phyloP scores from a whole-genome alignment of 345 rosid genomes.

The Viola odorata region DNA sequence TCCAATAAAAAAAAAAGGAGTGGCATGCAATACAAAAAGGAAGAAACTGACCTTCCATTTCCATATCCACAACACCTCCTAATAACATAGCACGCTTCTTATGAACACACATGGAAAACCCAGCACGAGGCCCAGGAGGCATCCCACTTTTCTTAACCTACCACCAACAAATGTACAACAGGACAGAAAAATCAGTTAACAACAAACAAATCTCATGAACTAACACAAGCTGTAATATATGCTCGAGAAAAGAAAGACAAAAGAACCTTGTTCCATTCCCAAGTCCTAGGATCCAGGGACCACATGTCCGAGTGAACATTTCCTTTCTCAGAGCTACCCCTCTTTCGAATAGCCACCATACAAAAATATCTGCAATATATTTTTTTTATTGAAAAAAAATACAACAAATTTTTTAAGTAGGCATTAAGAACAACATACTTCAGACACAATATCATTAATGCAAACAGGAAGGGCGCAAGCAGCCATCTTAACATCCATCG shows the following conservation, averaged over 20 bases:
- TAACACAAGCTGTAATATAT: background rate
- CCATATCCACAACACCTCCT: conserved; percentile 97
- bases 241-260: conserved; percentile 1
- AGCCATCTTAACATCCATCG: too few relatives aligned
- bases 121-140: conserved; percentile 97
- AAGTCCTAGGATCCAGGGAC: conserved; percentile 95
- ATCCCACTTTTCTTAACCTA: conserved; percentile 94
- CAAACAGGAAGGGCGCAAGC: too few relatives aligned
- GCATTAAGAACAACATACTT: too few relatives aligned
- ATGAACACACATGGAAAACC: conserved; percentile 87
- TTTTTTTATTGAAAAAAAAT: too few relatives aligned
- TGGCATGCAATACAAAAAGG: conserved; percentile 1
- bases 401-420: too few relatives aligned
- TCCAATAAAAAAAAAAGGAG: background rate
- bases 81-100: conserved; percentile 90
- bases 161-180: conserved; percentile 9
- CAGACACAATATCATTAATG: too few relatives aligned
- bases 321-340: conserved; percentile 75
- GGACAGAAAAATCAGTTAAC: background rate
- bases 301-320: conserved; percentile 88
- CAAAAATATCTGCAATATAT: conserved; percentile 54
- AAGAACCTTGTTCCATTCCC: conserved; percentile 99
- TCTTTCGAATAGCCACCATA: conserved; percentile 97
- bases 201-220: background rate
- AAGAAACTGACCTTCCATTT: conserved; percentile 65